A percentile compares a stretch with the other conserved stretches of the same genome.
These are phyloP conservation scores for Gomphus bonarii DNA, from an alignment of 1,284 basidiomycete species.

Conservation along the genomic window DNA sequence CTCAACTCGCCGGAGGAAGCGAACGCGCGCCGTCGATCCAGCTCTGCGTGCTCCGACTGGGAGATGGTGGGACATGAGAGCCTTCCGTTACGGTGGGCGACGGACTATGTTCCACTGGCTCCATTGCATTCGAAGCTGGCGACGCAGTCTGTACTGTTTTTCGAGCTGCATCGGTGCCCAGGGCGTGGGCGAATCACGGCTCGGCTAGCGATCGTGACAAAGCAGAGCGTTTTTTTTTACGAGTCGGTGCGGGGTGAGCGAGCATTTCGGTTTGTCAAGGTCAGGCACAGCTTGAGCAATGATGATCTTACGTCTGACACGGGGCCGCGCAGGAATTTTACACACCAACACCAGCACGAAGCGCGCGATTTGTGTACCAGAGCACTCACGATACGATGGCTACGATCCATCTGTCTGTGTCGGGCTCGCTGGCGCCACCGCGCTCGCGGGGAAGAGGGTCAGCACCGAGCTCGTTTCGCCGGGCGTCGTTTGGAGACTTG, in stretches of 20 bases:
- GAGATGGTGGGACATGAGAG: conserved; percentile 56
- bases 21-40: background rate
- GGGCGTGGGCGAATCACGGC: conserved; percentile 49
- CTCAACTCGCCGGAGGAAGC: conserved; percentile 10
- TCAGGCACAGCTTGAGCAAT: conserved; percentile 20
- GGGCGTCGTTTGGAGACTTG: background rate
- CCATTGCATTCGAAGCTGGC: conserved; percentile 51
- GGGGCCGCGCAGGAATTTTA: conserved; percentile 59
- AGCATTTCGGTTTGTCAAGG: conserved; percentile 73
- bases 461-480: background rate
- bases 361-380: conserved; percentile 60
- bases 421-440: background rate
- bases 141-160: conserved; percentile 48
- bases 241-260: conserved; percentile 72
- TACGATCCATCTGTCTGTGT: no score
- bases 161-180: conserved; percentile 44
- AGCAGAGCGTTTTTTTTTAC: conserved; percentile 59
- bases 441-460: background rate
- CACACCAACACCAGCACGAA: conserved; percentile 53
- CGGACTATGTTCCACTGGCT: conserved; percentile 68
- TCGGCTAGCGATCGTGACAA: conserved; percentile 65
- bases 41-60: conserved; percentile 42
- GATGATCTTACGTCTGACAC: background rate
- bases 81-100: conserved; percentile 67
- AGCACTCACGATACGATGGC: conserved; percentile 11